These are phyloP conservation scores for Cladobotryum protrusum DNA, from an alignment of 2,329 filamentous ascomycete species.

Conservation along the genomic window DNA sequence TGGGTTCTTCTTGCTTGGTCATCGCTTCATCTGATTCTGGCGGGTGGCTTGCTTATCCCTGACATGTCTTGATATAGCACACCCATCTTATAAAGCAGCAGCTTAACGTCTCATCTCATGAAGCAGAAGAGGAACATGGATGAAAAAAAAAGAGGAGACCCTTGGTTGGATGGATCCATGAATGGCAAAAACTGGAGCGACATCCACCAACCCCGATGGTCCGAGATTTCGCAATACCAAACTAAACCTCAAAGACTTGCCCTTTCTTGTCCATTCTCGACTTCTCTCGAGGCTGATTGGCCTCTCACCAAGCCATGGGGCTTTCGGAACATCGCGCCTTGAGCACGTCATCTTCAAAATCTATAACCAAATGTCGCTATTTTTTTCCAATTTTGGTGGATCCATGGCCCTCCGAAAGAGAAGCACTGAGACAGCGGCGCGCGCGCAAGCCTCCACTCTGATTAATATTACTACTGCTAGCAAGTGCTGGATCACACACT, in stretches of 20 bases:
- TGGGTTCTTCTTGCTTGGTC: no score
- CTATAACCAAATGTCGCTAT: constrained; percentile 10
- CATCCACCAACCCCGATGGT: constrained; percentile 12
- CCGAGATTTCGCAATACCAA: constrained; percentile 14
- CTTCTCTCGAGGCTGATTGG: constrained; percentile 20
- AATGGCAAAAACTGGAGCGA: constrained; percentile 1
- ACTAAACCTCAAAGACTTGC: constrained; percentile 2
- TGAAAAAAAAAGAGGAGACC: no score
- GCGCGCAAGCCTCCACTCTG: no score
- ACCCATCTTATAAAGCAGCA: no score
- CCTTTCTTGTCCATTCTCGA: not conserved
- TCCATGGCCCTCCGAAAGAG: not conserved
- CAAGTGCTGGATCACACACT: no score
- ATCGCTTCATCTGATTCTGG: no score
- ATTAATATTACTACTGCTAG: no score
- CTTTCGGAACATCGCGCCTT: constrained; percentile 21
- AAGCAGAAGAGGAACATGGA: no score
- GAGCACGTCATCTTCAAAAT: constrained; percentile 27
- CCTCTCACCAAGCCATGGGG: constrained; percentile 16
- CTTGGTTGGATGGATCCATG: no score
- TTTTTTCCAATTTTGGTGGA: not conserved
- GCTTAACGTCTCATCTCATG: no score
- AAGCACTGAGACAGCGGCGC: not conserved
- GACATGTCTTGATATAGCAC: no score
- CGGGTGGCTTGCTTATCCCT: no score